Conservation (phyloP, 2,329 filamentous ascomycete genomes). For the Ophiosphaerella narmari region DNA sequence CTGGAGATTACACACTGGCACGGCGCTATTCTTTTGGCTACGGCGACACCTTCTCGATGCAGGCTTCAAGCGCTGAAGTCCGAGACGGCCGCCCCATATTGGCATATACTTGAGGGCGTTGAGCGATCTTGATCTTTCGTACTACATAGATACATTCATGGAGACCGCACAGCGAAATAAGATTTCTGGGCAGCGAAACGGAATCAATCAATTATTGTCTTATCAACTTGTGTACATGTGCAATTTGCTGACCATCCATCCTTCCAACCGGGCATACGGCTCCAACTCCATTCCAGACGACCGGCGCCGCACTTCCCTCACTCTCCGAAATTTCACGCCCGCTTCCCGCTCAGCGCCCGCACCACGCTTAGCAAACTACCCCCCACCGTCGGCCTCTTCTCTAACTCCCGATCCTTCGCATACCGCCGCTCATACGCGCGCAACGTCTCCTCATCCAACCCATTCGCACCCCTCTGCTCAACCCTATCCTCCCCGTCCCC, state of each 20-base stretch:
- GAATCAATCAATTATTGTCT: no score
- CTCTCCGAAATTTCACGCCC: neutral
- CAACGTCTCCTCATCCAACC: slow-evolving; percentile 19
- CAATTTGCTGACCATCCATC: neutral
- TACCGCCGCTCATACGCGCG: slow-evolving; percentile 19
- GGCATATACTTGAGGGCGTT: slow-evolving; percentile 4
- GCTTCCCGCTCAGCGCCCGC: slow-evolving; percentile 9
- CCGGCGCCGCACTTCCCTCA: neutral
- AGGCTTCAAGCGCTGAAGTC: slow-evolving; percentile 12
- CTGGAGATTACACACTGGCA: slow-evolving; percentile 1
- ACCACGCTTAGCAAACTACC: slow-evolving; percentile 28
- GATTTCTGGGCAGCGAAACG: no score
- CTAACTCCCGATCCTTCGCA: slow-evolving; percentile 19
- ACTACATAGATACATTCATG: no score
- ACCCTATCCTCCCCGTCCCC: slow-evolving; percentile 10
- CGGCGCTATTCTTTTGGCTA: neutral
- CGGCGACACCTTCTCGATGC: slow-evolving; percentile 1
- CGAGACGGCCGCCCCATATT: slow-evolving; percentile 2
- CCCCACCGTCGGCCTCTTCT: slow-evolving; percentile 35
- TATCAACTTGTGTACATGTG: neutral
- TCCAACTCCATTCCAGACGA: neutral
- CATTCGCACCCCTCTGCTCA: slow-evolving; percentile 7
- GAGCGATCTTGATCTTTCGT: neutral
- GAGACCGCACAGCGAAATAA: no score
- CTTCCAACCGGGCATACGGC: neutral